phyloP scores from a whole-genome alignment of 345 rosid genomes.

The Durio zibethinus region DNA sequence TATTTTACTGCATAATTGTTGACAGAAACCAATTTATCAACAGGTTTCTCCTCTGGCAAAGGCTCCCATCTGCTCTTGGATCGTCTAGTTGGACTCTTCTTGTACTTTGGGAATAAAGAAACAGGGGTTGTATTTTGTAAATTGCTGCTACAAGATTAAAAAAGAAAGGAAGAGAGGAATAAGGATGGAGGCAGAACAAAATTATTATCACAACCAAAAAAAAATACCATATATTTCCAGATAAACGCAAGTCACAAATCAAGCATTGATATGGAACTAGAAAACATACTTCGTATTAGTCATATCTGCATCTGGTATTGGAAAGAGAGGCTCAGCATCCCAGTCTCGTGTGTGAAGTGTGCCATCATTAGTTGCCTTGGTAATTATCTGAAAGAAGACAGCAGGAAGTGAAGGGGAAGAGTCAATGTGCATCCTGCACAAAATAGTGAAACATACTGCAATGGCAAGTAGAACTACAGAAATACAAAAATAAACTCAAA shows the following conservation, averaged over 20 bases:
- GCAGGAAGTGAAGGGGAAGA: background rate
- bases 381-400: conserved; percentile 7
- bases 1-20: conserved; percentile 3
- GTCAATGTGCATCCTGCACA: background rate
- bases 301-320: conserved; percentile 11
- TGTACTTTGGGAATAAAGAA: conserved; percentile 4
- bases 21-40: conserved; percentile 36
- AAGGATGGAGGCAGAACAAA: background rate
- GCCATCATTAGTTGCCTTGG: conserved; percentile 19
- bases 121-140: conserved; percentile 6
- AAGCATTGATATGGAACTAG: conserved; percentile 1
- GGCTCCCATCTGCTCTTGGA: conserved; percentile 90
- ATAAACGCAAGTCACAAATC: background rate
- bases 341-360: conserved; percentile 14
- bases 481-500: background rate
- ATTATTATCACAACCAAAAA: background rate
- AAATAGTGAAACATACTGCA: background rate
- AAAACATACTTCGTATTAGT: background rate
- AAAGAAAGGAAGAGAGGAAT: background rate
- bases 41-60: conserved; percentile 57
- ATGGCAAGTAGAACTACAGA: background rate
- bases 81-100: conserved; percentile 13
- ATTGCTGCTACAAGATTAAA: background rate
- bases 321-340: conserved; percentile 16
- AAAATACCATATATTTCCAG: background rate